Evolutionary conservation across 2,329 filamentous ascomycete species (phyloP).

Genomic region (Acrocalymma vagum): DNA sequence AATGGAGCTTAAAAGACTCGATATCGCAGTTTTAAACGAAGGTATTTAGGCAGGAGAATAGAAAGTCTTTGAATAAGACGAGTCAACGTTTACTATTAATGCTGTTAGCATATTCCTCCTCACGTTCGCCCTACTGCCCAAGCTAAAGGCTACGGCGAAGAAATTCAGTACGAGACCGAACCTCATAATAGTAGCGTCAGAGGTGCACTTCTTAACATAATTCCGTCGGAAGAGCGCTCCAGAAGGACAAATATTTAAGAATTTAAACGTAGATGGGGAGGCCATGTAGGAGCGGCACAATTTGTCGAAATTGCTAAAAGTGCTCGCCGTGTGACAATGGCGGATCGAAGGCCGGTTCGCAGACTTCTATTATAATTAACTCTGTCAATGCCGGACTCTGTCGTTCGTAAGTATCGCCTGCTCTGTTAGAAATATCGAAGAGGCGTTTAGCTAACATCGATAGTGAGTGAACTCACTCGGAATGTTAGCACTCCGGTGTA

Average conservation of each 20-base stretch:
- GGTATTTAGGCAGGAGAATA: conserved; percentile 41
- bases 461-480: conserved; percentile 21
- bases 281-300: conserved; percentile 26
- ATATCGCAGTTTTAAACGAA: conserved; percentile 48
- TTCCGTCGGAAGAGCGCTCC: conserved; percentile 25
- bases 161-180: conserved; percentile 24
- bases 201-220: conserved; percentile 32
- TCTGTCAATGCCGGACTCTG: conserved; percentile 39
- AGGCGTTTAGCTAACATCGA: conserved; percentile 5
- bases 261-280: conserved; percentile 7
- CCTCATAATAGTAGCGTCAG: conserved; percentile 38
- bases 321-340: conserved; percentile 30
- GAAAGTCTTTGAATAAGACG: conserved; percentile 29
- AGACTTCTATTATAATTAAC: conserved; percentile 36
- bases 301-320: conserved; percentile 35
- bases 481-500: too few relatives aligned
- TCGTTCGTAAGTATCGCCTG: conserved; percentile 20
- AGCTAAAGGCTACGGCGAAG: conserved; percentile 26
- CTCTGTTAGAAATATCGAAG: not conserved
- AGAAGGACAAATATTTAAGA: conserved; percentile 31
- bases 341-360: conserved; percentile 16
- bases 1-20: conserved; percentile 32
- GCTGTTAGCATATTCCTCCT: conserved; percentile 48
- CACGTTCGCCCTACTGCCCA: conserved; percentile 31
- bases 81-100: conserved; percentile 46